phyloP scores from a whole-genome alignment of 2,329 filamentous ascomycete genomes.

The Hymenoscyphus scutula region DNA sequence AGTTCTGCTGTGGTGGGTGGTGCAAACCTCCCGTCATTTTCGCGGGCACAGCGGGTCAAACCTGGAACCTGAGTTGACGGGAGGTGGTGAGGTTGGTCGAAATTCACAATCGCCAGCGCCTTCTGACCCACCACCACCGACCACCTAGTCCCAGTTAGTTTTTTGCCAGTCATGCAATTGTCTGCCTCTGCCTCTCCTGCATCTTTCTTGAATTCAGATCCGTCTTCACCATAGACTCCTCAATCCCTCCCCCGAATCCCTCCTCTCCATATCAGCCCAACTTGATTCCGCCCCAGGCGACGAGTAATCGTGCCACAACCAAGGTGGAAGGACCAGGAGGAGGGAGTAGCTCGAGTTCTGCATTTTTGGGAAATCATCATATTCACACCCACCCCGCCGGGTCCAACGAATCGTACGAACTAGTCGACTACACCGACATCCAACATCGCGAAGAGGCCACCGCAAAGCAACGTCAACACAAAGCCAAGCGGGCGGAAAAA shows the following conservation, averaged over 20 bases:
- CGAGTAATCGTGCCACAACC: not conserved
- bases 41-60: no score
- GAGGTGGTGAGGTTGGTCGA: not conserved
- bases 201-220: no score
- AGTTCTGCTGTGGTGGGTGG: no score
- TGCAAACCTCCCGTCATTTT: not conserved
- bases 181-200: not conserved
- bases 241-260: slow-evolving; percentile 19
- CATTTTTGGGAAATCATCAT: not conserved
- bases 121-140: slow-evolving; percentile 2
- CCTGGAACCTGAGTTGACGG: no score
- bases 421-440: slow-evolving; percentile 31
- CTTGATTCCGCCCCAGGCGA: slow-evolving; percentile 6
- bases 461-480: slow-evolving; percentile 13
- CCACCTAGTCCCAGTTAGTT: slow-evolving; percentile 1
- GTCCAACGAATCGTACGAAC: slow-evolving; percentile 35
- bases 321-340: not conserved
- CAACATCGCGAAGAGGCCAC: slow-evolving; percentile 15
- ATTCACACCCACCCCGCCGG: slow-evolving; percentile 17
- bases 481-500: slow-evolving; percentile 57
- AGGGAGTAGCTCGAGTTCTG: slow-evolving; percentile 4
- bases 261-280: slow-evolving; percentile 24
- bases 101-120: not conserved
- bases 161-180: not conserved
- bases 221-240: slow-evolving; percentile 29